Evolutionary conservation across 1,284 basidiomycete species (phyloP).

Genomic region (Heterobasidion parviporum): DNA sequence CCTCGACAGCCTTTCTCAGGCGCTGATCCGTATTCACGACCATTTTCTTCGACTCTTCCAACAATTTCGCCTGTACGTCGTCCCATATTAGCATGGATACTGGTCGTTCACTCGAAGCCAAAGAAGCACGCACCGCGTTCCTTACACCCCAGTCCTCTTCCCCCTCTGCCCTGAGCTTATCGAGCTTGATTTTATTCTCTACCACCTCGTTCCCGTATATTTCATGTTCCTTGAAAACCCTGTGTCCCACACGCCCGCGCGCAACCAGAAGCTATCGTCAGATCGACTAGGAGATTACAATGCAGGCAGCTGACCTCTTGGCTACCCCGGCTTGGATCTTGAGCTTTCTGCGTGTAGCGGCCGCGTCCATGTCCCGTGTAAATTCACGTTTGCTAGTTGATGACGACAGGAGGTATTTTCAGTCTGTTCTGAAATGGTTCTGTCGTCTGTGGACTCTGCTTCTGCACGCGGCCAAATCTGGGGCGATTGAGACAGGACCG

Average conservation of each 20-base stretch:
- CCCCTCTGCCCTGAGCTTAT: slow-evolving; percentile 53
- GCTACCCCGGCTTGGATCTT: slow-evolving; percentile 75
- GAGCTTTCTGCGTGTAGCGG: slow-evolving; percentile 54
- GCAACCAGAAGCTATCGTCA: background rate
- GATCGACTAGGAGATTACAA: background rate
- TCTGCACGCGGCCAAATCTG: no score
- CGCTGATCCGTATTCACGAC: slow-evolving; percentile 57
- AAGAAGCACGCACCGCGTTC: slow-evolving; percentile 55
- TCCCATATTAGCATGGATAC: background rate
- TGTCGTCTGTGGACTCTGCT: background rate
- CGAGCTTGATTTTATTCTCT: slow-evolving; percentile 49
- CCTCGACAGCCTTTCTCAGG: slow-evolving; percentile 52
- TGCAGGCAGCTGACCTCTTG: slow-evolving; percentile 43
- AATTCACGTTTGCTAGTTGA: background rate
- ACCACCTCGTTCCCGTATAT: slow-evolving; percentile 65
- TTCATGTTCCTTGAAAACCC: slow-evolving; percentile 67
- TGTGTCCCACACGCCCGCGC: slow-evolving; percentile 18
- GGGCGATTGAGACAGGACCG: no score
- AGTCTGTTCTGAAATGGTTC: background rate
- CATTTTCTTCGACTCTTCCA: slow-evolving; percentile 80
- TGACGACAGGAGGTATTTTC: background rate
- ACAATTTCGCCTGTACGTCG: slow-evolving; percentile 50
- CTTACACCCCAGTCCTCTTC: slow-evolving; percentile 77
- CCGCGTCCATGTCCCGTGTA: slow-evolving; percentile 29
- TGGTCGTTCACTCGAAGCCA: background rate